Evolutionary conservation across 371 early-diverging fungal species (phyloP), one percentile per base, ranked within the genome.

Genomic region (Mucor plumbeus): DNA sequence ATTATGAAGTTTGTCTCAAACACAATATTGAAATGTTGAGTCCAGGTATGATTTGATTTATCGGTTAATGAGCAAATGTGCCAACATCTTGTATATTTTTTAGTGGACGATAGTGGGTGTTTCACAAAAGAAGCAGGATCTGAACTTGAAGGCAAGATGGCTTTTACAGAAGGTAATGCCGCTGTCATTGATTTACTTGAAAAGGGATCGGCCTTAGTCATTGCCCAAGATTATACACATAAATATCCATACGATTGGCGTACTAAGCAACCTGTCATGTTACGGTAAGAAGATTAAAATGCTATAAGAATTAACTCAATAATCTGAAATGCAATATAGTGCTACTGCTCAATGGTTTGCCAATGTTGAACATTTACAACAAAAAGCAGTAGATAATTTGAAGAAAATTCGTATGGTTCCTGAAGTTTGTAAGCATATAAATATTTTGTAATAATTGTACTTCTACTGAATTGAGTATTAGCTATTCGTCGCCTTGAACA

Each of bases 211-310:
- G 69, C 65, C 15, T 70, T 92, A 62, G 78, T 90, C 6, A 68
- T 70, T 26, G 70, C 79, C 53, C 48, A 71, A 15, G 73, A 75
- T 15, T 87, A 88, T 69, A 81, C 73, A 5, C 96, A 96, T 79
- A 90, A 89, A 64, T 96, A 95, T 68, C 96, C 96, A 1, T 92
- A 94, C 64, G 96, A 95, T 81, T 96, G 96, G 96, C 86, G 96
- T 10, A 92, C 92, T 59, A 95, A 96, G 75, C 82, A 91, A 64
- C 96, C 96, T 8, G 88, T 95, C 26, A 95, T 95, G 70, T 82
- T 86, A 39, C 72, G 86, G 82, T 85, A 79, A 72, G 26, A 4
- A 7, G 8, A 17, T 5, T 0, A 4, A 19, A 33, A 10, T 34
- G 15, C 15, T 17, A 5, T 3, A 15, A 10, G 53, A 4, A 10